phyloP scores from a whole-genome alignment of 2,329 filamentous ascomycete species.

The Sarocladium kiliense region DNA sequence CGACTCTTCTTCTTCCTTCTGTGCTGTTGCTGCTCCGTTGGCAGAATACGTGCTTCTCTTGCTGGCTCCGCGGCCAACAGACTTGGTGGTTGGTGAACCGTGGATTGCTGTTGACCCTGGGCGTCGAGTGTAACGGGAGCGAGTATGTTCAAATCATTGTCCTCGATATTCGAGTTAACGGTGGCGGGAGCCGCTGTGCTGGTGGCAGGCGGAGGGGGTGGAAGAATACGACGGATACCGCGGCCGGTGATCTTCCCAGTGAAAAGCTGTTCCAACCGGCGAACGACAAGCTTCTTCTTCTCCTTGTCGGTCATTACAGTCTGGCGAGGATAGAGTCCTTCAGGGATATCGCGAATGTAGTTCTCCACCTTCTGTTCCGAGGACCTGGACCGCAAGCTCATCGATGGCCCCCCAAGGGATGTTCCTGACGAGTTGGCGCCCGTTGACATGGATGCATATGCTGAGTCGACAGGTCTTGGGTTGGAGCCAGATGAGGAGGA shows the following conservation, averaged over 20 bases:
- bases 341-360: conserved; percentile 68
- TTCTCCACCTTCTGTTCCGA: conserved; percentile 59
- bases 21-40: conserved; percentile 21
- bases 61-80: conserved; percentile 23
- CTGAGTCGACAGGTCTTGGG: conserved; percentile 52
- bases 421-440: conserved; percentile 40
- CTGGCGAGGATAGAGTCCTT: conserved; percentile 59
- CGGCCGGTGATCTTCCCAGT: conserved; percentile 58
- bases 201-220: neutral
- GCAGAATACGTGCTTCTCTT: conserved; percentile 46
- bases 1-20: conserved; percentile 29
- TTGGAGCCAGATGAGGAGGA: conserved; percentile 50
- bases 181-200: neutral
- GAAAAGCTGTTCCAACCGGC: conserved; percentile 74
- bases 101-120: neutral
- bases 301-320: conserved; percentile 63
- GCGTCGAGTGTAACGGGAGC: neutral
- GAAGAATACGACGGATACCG: conserved; percentile 24
- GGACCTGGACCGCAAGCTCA: conserved; percentile 31
- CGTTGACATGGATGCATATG: conserved; percentile 63
- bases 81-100: neutral
- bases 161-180: neutral
- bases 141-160: neutral
- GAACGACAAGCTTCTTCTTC: conserved; percentile 72
- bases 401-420: conserved; percentile 30